Conservation (phyloP, 2,329 filamentous ascomycete genomes). For the Lasiodiplodia sp. region DNA sequence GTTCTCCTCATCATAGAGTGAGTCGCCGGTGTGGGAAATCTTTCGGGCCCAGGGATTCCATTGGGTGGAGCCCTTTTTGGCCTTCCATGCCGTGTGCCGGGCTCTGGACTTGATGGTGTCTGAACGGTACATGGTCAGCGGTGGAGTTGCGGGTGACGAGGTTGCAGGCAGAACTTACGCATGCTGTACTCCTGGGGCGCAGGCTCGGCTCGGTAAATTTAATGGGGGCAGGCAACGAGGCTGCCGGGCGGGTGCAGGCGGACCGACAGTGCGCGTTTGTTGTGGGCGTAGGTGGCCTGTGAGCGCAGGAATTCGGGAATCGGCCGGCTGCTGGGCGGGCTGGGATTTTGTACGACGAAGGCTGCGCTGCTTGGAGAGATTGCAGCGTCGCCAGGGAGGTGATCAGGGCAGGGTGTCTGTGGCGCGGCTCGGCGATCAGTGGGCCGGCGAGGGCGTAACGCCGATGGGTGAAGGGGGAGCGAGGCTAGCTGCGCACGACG, state of each 20-base stretch:
- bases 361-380: background rate
- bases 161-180: constrained; percentile 12
- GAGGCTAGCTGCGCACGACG: constrained; percentile 15
- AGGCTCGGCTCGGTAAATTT: constrained; percentile 19
- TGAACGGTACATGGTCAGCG: constrained; percentile 33
- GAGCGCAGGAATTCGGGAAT: constrained; percentile 19
- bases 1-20: constrained; percentile 41
- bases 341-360: constrained; percentile 16
- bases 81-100: constrained; percentile 44
- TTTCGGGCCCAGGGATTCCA: constrained; percentile 29
- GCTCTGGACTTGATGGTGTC: constrained; percentile 47
- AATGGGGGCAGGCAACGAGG: background rate
- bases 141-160: background rate
- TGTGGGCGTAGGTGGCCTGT: constrained; percentile 18
- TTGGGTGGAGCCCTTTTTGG: constrained; percentile 40
- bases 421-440: constrained; percentile 14
- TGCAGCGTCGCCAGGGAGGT: constrained; percentile 18
- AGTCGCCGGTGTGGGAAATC: constrained; percentile 25
- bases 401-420: constrained; percentile 16
- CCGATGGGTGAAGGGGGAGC: background rate
- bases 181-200: constrained; percentile 24
- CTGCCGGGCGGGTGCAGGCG: constrained; percentile 4
- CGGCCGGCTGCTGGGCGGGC: background rate
- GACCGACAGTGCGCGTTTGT: constrained; percentile 26
- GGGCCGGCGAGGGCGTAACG: constrained; percentile 7